Percentiles rank a stretch among this genome's conserved stretches.
Conservation (phyloP, 2,329 filamentous ascomycete genomes). For the Scedosporium dehoogii region DNA sequence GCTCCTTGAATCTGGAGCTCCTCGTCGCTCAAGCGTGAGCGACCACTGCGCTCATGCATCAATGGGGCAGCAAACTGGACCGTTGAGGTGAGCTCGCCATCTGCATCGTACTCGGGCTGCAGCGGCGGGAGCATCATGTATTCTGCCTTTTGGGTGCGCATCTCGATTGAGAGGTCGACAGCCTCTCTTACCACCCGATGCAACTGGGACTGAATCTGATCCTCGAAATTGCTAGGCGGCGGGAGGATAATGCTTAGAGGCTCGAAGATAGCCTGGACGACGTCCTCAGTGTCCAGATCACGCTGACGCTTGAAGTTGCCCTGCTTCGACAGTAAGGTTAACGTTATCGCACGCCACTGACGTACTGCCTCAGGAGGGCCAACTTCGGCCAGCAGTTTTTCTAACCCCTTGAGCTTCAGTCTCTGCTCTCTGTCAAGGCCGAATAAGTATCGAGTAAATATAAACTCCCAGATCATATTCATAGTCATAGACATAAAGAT, state of each 20-base stretch:
- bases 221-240: constrained; percentile 70
- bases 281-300: constrained; percentile 83
- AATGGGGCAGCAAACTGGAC: constrained; percentile 86
- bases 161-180: constrained; percentile 85
- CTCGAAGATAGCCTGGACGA: constrained; percentile 76
- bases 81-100: constrained; percentile 79
- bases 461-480: constrained; percentile 98
- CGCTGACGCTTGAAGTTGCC: constrained; percentile 74
- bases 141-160: constrained; percentile 93
- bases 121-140: constrained; percentile 99
- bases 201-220: constrained; percentile 73
- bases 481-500: constrained; percentile 98
- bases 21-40: constrained; percentile 51
- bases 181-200: constrained; percentile 81
- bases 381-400: constrained; percentile 83
- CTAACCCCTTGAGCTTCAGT: constrained; percentile 91
- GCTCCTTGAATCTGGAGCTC: constrained; percentile 68
- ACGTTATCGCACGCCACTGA: constrained; percentile 91
- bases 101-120: constrained; percentile 87
- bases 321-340: constrained; percentile 77
- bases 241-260: constrained; percentile 78
- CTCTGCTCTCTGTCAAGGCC: constrained; percentile 97
- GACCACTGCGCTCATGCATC: constrained; percentile 85
- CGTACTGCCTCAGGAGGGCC: constrained; percentile 83
- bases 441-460: constrained; percentile 96